Base-by-base conservation (phyloP, 768 basidiomycete genomes). In the Boletus tomentosulus region DNA sequence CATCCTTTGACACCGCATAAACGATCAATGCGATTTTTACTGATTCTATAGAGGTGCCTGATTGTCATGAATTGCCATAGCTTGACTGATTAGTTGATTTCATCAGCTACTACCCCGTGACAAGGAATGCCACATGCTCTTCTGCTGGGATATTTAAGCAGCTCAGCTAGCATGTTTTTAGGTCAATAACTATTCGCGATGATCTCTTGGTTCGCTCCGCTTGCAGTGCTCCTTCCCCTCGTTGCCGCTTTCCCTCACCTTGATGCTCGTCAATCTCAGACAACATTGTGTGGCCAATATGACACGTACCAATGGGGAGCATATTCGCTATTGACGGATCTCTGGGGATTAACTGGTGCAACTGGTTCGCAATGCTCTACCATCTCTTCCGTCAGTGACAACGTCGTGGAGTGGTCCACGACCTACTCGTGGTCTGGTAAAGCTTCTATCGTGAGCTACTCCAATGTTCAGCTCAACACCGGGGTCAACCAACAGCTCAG, bases 371-470 rank as follows among this genome's bases (percentile, higher is more conserved):
- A 81, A 56, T 83, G 82, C 61, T 74, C 82, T 30, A 65, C 71
- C 22, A 58, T 86, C 57, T 64, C 66, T 1, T 77, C 75, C n/a
- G 51, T 78, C 58, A 70, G 66, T 45, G 79, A 74, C 3, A 71
- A 62, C 28, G 76, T 66, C 6, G 55, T 82, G 33, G 65, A 71
- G 0, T 86, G 84, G 84, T 73, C 61, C 63, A 81, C 76, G 28
- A 73, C 62, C 3, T 86, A 79, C 78, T 70, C 53, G 1, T 86
- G 84, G 84, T 53, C 19, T 7, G 83, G 82, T 31, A 80, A 74
- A 6, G 70, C 48, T 22, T 71, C 73, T 22, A 74, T 87, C 57
- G 86, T 85, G 76, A 84, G 80, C 62, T 87, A 76, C 68, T 74
- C 82, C 24, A 82, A 85, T 65, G 71, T 83, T 12, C 74, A 79